phyloP scores from a whole-genome alignment of 2,329 filamentous ascomycete genomes.

The Fusarium humuli region DNA sequence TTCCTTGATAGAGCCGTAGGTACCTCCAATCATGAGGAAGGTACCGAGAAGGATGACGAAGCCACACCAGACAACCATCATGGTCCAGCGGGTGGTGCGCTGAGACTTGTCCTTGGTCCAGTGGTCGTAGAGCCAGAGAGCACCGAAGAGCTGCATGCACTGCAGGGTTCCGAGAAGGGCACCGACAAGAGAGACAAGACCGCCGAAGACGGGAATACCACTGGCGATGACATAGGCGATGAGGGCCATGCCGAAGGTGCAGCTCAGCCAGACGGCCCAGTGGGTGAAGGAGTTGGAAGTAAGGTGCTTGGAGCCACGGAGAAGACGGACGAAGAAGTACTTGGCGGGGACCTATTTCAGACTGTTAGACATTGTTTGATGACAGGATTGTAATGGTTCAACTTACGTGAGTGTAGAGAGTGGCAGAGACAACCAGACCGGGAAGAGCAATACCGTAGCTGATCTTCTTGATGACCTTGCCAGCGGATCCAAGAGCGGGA shows the following conservation, averaged over 20 bases:
- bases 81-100: slow-evolving; percentile 27
- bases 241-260: slow-evolving; percentile 43
- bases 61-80: slow-evolving; percentile 27
- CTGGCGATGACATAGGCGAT: slow-evolving; percentile 47
- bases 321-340: slow-evolving; percentile 33
- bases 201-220: slow-evolving; percentile 44
- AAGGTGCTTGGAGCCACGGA: slow-evolving; percentile 51
- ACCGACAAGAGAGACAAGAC: slow-evolving; percentile 48
- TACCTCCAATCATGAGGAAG: slow-evolving; percentile 59
- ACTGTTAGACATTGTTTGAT: fast-evolving
- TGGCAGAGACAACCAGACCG: slow-evolving; percentile 46
- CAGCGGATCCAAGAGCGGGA: slow-evolving; percentile 61
- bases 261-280: slow-evolving; percentile 50
- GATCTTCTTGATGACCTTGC: slow-evolving; percentile 56
- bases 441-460: slow-evolving; percentile 55
- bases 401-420: slow-evolving; percentile 47
- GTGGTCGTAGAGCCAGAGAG: slow-evolving; percentile 48
- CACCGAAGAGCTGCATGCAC: slow-evolving; percentile 48
- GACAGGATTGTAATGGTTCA: fast-evolving
- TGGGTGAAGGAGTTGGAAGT: slow-evolving; percentile 46
- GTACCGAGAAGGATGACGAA: slow-evolving; percentile 38
- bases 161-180: slow-evolving; percentile 49
- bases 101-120: slow-evolving; percentile 37
- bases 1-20: slow-evolving; percentile 57
- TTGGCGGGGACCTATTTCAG: slow-evolving; percentile 28